Conservation (phyloP, 2,329 filamentous ascomycete species). For the Botrytis squamosa region DNA sequence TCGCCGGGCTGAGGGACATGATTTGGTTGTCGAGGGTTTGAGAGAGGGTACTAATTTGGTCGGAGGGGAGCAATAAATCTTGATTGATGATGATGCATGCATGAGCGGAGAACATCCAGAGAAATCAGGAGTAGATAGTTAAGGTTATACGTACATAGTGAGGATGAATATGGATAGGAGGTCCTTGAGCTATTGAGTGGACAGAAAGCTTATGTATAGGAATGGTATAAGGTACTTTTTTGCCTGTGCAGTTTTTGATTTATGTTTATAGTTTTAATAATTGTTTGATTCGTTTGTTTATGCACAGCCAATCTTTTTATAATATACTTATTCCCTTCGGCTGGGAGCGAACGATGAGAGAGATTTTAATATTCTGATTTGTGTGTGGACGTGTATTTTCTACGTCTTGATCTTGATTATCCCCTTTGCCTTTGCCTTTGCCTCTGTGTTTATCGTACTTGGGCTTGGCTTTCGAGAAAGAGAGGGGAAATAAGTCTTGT, state of each 20-base stretch:
- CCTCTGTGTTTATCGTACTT: neutral
- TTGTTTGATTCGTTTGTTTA: constrained; percentile 9
- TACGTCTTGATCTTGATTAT: neutral
- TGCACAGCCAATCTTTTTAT: neutral
- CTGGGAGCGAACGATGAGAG: neutral
- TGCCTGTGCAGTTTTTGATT: constrained; percentile 2
- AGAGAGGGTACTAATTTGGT: constrained; percentile 67
- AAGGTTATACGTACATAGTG: constrained; percentile 11
- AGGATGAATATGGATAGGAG: neutral
- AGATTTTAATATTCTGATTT: neutral
- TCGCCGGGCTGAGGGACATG: constrained; percentile 67
- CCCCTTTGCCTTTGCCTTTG: neutral
- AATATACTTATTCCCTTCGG: neutral
- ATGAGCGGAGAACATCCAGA: neutral
- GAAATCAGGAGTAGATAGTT: neutral
- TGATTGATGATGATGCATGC: neutral
- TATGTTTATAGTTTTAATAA: neutral
- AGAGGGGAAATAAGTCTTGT: neutral
- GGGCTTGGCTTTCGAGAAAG: neutral
- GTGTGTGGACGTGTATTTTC: neutral
- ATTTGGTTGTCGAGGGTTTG: constrained; percentile 65
- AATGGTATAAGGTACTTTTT: constrained; percentile 17
- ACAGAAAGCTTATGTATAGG: constrained; percentile 10
- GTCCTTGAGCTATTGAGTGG: neutral
- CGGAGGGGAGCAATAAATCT: constrained; percentile 56